Base-by-base conservation (phyloP, 495 filamentous ascomycete genomes). In the Xylaria acuta region DNA sequence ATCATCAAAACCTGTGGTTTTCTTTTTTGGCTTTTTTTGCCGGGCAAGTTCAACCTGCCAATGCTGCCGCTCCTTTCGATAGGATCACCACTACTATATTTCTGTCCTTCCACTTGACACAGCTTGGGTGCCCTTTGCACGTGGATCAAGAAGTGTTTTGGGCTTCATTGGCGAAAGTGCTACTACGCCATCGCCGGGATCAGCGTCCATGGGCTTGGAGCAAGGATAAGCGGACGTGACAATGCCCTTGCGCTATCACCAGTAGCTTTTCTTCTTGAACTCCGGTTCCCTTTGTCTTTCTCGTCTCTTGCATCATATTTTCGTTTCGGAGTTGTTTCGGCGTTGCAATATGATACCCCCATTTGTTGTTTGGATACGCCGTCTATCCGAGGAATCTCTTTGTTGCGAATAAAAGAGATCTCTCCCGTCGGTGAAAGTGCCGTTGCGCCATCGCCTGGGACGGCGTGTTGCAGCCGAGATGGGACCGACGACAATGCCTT, bases 371-470 rank as follows among this genome's bases (percentile, higher is more conserved):
- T 77, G 77, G 81, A 87, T 85, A 84, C 83, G 77, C 77, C 77
- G 80, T 81, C 80, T 75, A 40, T 72, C 75, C 80, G 80, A 79
- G 79, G 59, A 64, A 72, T 66, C 30, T 38, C 53, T 45, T 38
- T 64, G 41, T 64, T 64, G 41, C 38, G 27, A 60, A 34, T 59
- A n/a, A 67, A 75, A 67, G 27, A 63, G 49, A 59, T 54, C 25
- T 56, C 72, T 73, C 80, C 84, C 82, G 85, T 84, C 83, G 80
- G 84, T 82, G 82, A 88, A 76, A 88, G 85, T 88, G 86, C 86
- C 82, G 45, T 75, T 86, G 83, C 86, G 85, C 86, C 84, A 88
- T 88, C 81, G 85, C 82, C 73, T 87, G 85, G 85, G 86, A 87
- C 83, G 83, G 86, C 81, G 81, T 83, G 81, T 84, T 85, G 78